Evolutionary conservation across 2,329 filamentous ascomycete species (phyloP).

Genomic region (Coleophoma eucalyptorum): DNA sequence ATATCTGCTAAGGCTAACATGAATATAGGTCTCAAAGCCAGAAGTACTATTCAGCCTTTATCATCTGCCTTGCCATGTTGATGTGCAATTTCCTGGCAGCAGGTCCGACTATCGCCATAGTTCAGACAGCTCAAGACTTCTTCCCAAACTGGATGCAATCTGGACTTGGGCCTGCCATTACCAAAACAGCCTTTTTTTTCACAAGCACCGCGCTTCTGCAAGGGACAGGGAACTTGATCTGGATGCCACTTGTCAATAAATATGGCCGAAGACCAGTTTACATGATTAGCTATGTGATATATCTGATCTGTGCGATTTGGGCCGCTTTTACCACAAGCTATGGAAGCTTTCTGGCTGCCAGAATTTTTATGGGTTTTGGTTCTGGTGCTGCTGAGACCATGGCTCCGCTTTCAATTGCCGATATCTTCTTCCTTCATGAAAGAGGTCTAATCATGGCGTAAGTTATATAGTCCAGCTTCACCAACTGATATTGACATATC

Average conservation of each 20-base stretch:
- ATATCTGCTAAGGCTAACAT: background rate
- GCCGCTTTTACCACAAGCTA: conserved; percentile 9
- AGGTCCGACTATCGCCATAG: conserved; percentile 16
- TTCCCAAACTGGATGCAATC: conserved; percentile 8
- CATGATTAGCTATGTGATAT: conserved; percentile 11
- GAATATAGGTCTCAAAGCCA: background rate
- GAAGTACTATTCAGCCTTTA: conserved; percentile 13
- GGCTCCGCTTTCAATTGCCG: conserved; percentile 54
- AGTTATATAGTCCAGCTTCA: background rate
- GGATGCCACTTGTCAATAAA: conserved; percentile 20
- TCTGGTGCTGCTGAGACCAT: conserved; percentile 47
- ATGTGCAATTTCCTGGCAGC: conserved; percentile 21
- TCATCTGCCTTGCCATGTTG: conserved; percentile 16
- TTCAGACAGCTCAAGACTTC: conserved; percentile 14
- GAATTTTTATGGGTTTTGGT: conserved; percentile 15
- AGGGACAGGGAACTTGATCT: conserved; percentile 14
- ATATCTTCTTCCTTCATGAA: conserved; percentile 58
- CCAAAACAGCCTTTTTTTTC: conserved; percentile 18
- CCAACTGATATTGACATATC: background rate
- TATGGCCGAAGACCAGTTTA: conserved; percentile 19
- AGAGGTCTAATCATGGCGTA: conserved; percentile 42
- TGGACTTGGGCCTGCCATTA: conserved; percentile 7
- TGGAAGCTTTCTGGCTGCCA: conserved; percentile 12
- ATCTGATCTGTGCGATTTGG: conserved; percentile 12
- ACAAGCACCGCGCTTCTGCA: conserved; percentile 15